Conservation (phyloP, 352 stramenopile species). For the Sclerospora graminicola region DNA sequence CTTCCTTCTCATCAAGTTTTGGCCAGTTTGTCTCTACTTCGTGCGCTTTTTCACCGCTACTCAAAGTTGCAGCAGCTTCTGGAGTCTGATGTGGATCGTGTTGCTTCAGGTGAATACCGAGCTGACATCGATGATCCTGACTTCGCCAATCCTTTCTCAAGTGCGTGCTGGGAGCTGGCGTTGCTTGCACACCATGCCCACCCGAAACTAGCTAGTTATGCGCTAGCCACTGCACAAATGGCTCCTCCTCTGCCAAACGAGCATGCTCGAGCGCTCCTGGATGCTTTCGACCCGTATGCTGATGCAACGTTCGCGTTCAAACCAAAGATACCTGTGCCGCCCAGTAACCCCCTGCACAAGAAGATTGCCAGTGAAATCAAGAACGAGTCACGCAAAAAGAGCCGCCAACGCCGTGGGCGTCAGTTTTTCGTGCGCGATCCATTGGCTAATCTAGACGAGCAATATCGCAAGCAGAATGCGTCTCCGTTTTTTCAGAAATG, state of each 20-base stretch:
- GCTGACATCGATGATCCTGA: conserved; percentile 90
- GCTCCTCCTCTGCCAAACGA: conserved; percentile 56
- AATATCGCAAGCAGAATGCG: conserved; percentile 23
- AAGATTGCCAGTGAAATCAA: conserved; percentile 62
- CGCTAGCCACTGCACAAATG: conserved; percentile 50
- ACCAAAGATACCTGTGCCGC: conserved; percentile 48
- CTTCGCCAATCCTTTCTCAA: conserved; percentile 92
- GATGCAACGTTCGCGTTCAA: conserved; percentile 46
- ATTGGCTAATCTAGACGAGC: conserved; percentile 23
- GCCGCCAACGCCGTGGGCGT: conserved; percentile 30
- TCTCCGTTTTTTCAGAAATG: conserved; percentile 29
- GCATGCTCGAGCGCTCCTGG: conserved; percentile 46
- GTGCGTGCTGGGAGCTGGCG: conserved; percentile 89
- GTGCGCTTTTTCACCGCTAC: conserved; percentile 88
- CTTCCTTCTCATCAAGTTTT: conserved; percentile 71
- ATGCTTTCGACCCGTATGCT: conserved; percentile 40
- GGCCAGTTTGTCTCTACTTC: conserved; percentile 82
- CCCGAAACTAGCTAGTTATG: conserved; percentile 63
- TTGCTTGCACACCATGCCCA: conserved; percentile 82
- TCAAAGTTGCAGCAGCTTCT: conserved; percentile 90
- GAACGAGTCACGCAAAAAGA: conserved; percentile 36
- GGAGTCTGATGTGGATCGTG: conserved; percentile 93
- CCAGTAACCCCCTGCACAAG: conserved; percentile 54
- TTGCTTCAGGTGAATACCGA: conserved; percentile 88
- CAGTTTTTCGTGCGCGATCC: conserved; percentile 71